phyloP scores from a whole-genome alignment of 495 filamentous ascomycete genomes.

The Penicillium tannophilum region DNA sequence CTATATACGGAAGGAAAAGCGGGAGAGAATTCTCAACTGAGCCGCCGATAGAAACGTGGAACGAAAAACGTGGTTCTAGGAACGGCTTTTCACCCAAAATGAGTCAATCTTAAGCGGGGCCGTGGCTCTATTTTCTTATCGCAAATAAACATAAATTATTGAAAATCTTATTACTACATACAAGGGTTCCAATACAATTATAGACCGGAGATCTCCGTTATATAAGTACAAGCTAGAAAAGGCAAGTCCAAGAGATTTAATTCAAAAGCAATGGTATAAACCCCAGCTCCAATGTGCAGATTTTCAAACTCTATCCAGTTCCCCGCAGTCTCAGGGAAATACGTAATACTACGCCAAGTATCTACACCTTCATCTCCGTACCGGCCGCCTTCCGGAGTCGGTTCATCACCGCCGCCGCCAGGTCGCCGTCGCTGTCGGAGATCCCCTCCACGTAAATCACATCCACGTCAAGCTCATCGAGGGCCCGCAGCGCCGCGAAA shows the following conservation, averaged over 20 bases:
- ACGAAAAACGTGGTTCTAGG: not conserved
- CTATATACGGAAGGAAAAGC: conserved; percentile 5
- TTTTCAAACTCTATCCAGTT: conserved; percentile 9
- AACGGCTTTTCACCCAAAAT: not conserved
- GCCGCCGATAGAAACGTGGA: conserved; percentile 4
- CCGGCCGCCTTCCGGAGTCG: conserved; percentile 85
- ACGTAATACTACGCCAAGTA: conserved; percentile 9
- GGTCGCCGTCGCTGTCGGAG: conserved; percentile 68
- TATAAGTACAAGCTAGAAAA: not conserved
- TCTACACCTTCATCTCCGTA: conserved; percentile 41
- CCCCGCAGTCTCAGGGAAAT: conserved; percentile 12
- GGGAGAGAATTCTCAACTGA: conserved; percentile 3
- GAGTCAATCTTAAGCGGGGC: not conserved
- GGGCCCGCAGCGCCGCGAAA: conserved; percentile 82
- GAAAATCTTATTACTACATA: not conserved
- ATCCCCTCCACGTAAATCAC: conserved; percentile 93
- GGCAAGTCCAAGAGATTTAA: conserved; percentile 23
- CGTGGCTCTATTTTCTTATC: not conserved
- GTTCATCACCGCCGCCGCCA: conserved; percentile 97
- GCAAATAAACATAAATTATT: not conserved
- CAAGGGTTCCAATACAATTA: not conserved
- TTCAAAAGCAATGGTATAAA: conserved; percentile 2
- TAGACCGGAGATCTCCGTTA: conserved; percentile 29
- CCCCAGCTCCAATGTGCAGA: conserved; percentile 2
- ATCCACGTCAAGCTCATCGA: conserved; percentile 78